A percentile compares a stretch with the other conserved stretches of the same genome.
phyloP scores from a whole-genome alignment of 2,329 filamentous ascomycete species.

The Colletotrichum liriopes region DNA sequence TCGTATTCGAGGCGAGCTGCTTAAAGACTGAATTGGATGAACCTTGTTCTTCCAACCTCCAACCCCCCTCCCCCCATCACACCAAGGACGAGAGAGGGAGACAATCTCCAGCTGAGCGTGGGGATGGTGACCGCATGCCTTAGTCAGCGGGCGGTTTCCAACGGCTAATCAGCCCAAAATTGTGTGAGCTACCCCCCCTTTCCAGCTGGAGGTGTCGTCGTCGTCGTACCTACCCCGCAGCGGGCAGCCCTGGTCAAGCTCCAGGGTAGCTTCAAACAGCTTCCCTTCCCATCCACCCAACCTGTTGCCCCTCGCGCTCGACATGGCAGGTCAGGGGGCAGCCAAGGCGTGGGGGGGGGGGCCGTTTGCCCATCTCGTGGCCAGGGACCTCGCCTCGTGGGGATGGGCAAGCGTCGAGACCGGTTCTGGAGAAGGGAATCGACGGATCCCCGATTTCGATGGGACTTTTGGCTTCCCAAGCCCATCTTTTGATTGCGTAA shows the following conservation, averaged over 20 bases:
- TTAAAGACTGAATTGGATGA: not conserved
- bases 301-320: conserved; percentile 30
- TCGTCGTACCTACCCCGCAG: conserved; percentile 28
- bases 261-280: conserved; percentile 15
- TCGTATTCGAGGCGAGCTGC: not conserved
- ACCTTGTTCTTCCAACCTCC: not conserved
- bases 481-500: conserved; percentile 15
- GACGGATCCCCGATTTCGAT: conserved; percentile 3
- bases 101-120: not conserved
- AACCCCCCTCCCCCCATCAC: not conserved
- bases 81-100: not conserved
- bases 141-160: conserved; percentile 32
- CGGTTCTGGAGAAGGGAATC: conserved; percentile 1
- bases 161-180: conserved; percentile 9
- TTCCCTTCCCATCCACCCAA: conserved; percentile 2
- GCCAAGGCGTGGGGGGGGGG: conserved; percentile 21
- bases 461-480: not conserved
- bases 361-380: not conserved
- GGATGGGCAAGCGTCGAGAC: not conserved
- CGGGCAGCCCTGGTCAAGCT: conserved; percentile 28
- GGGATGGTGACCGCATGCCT: not conserved
- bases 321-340: conserved; percentile 6
- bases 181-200: not conserved
- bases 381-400: conserved; percentile 1
- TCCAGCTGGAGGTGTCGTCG: not conserved